Conservation (phyloP, 352 stramenopile species). For the Blastocystis sp. region DNA sequence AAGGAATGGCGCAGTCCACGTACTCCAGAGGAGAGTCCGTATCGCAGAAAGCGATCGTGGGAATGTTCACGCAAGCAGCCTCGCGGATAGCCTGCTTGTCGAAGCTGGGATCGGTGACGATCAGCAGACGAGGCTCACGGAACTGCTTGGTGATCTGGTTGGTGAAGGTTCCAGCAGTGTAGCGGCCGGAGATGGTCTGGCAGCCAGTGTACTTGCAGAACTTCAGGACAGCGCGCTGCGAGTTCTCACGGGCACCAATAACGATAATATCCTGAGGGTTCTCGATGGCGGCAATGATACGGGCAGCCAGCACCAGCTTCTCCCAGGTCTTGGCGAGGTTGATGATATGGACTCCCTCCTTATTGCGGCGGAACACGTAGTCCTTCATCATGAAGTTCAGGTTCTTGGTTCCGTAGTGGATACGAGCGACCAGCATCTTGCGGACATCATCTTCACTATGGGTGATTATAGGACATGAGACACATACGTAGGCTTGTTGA, state of each 20-base stretch:
- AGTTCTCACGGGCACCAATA: constrained; percentile 94
- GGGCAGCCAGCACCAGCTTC: constrained; percentile 96
- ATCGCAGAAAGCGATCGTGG: constrained; percentile 97
- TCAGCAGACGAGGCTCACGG: constrained; percentile 92
- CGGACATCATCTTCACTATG: constrained; percentile 93
- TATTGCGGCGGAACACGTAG: constrained; percentile 97
- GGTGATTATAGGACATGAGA: not conserved
- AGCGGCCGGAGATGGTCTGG: constrained; percentile 90
- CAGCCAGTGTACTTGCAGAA: constrained; percentile 97
- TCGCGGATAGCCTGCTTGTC: constrained; percentile 92
- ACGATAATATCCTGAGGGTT: constrained; percentile 97
- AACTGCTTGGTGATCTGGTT: constrained; percentile 99
- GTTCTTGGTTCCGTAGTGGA: constrained; percentile 98
- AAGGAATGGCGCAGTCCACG: constrained; percentile 97
- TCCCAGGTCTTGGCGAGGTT: constrained; percentile 99
- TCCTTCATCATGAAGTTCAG: constrained; percentile 93
- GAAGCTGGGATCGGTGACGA: constrained; percentile 96
- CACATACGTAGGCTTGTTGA: constrained; percentile 32
- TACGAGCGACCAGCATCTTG: constrained; percentile 97
- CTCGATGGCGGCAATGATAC: constrained; percentile 98
- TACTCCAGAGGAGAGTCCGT: constrained; percentile 96
- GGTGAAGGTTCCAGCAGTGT: constrained; percentile 99
- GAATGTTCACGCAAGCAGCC: constrained; percentile 96
- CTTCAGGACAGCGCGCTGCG: constrained; percentile 97
- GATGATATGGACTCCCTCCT: constrained; percentile 97